phyloP scores from a whole-genome alignment of 2,329 filamentous ascomycete genomes.

The Aspergillus puulaauensis region DNA sequence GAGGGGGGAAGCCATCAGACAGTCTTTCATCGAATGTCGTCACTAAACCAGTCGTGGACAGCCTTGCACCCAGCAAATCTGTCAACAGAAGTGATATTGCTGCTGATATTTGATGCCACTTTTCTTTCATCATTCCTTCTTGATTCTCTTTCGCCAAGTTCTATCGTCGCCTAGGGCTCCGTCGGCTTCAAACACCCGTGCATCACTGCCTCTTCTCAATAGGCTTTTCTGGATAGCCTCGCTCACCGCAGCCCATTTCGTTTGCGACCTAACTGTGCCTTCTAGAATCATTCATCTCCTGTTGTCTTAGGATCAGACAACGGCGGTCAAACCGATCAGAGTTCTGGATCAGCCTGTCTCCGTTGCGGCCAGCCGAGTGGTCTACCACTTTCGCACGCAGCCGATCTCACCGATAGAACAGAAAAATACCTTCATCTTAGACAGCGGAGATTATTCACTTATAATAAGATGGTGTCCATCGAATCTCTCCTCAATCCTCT shows the following conservation, averaged over 20 bases:
- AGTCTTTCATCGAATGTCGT: conserved; percentile 19
- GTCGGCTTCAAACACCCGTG: conserved; percentile 11
- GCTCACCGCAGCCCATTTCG: conserved; percentile 10
- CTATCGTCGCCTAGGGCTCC: conserved; percentile 11
- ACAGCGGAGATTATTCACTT: neutral
- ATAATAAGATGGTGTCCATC: conserved; percentile 59
- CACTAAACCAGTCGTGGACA: conserved; percentile 20
- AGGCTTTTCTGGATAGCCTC: conserved; percentile 14
- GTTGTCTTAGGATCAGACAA: conserved; percentile 13
- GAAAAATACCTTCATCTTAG: neutral
- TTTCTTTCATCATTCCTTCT: conserved; percentile 9
- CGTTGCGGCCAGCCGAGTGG: conserved; percentile 3
- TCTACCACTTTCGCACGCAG: neutral
- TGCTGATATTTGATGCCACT: conserved; percentile 15
- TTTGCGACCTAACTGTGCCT: conserved; percentile 18
- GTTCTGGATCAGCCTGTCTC: conserved; percentile 11
- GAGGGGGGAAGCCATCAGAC: conserved; percentile 10
- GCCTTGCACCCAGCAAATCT: conserved; percentile 18
- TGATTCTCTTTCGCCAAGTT: conserved; percentile 7
- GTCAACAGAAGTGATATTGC: conserved; percentile 23
- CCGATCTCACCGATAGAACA: conserved; percentile 4
- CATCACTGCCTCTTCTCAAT: conserved; percentile 10
- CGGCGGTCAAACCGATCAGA: conserved; percentile 13
- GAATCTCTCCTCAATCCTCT: conserved; percentile 66
- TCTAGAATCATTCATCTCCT: conserved; percentile 27